phyloP scores from a whole-genome alignment of 2,329 filamentous ascomycete species.

The Verticillium zaregamsianum region DNA sequence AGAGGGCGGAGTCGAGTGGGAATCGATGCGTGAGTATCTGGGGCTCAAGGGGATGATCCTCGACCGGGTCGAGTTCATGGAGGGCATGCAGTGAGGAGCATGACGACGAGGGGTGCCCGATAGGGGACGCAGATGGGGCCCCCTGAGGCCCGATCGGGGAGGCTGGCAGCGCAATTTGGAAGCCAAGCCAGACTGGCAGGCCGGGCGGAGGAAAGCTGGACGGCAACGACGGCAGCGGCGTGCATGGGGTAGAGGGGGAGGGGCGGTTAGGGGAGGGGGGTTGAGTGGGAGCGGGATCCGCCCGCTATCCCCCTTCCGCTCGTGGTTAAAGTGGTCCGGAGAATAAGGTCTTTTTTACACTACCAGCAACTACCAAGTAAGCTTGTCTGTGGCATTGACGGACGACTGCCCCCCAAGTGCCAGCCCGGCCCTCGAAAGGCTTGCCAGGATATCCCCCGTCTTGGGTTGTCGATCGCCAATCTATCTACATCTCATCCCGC shows the following conservation, averaged over 20 bases:
- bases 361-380: neutral
- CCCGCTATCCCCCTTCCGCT: neutral
- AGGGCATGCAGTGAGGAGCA: slow-evolving; percentile 62
- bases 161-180: neutral
- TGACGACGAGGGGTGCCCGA: neutral
- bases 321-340: neutral
- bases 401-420: neutral
- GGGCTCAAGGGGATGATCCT: slow-evolving; percentile 83
- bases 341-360: neutral
- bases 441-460: slow-evolving; percentile 1
- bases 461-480: slow-evolving; percentile 13
- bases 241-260: neutral
- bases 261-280: neutral
- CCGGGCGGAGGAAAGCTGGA: neutral
- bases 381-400: neutral
- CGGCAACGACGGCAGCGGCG: neutral
- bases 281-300: neutral
- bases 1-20: slow-evolving; percentile 89
- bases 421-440: neutral
- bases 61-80: slow-evolving; percentile 85
- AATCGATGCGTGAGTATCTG: slow-evolving; percentile 77
- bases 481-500: slow-evolving; percentile 12
- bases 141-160: neutral
- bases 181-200: neutral
- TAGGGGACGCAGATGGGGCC: neutral